Base-by-base conservation (phyloP, 768 basidiomycete genomes). In the Coprinopsis cinerea region DNA sequence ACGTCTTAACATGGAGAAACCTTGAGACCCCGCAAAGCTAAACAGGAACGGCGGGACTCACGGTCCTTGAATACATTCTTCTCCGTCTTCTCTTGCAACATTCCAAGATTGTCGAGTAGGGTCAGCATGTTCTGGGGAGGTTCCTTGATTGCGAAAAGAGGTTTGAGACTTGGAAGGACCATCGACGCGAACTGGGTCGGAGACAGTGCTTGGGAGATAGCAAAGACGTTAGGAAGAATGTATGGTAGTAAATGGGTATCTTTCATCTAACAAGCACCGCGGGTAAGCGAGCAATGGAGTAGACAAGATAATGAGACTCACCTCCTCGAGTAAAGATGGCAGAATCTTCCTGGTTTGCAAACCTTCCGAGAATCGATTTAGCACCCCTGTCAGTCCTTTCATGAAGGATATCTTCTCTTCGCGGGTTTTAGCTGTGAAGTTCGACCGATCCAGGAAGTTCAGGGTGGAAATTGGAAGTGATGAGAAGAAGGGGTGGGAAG, bases 71-170 rank as follows among this genome's bases (percentile, higher is more conserved):
- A 98, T 2, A 87, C 78, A 9, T 67, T 67, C 54, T 92, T 91
- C 47, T 88, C 83, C 1, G 92, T 94, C 69, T 99, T 99, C 51
- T 75, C 80, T 59, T 93, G 91, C 24, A 99, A 73, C 69, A 93
- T 78, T 20, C 78, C 71, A 6, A 99, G 74, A 59, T 95, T 95
- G 58, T 97, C 93, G 39, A 99, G 66, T 22, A 99, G 68, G 0
- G 92, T 93, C 44, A 98, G 66, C 90, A 97, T 95, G 55, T 94
- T 96, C 66, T 97, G 94, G 0, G 95, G 94, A 15, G 96, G 95
- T 59, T 99, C 96, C 63, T 88, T 92, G 60, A 97, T 71, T 0
- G 72, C 74, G 55, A 99, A 99, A 15, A 99, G 67, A 0, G 94
- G 95, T 60, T 88, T 92, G 28, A 98, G 74, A 58, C 83, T 87